Base-by-base conservation (phyloP, 495 filamentous ascomycete genomes). In the Penicillium canariense region DNA sequence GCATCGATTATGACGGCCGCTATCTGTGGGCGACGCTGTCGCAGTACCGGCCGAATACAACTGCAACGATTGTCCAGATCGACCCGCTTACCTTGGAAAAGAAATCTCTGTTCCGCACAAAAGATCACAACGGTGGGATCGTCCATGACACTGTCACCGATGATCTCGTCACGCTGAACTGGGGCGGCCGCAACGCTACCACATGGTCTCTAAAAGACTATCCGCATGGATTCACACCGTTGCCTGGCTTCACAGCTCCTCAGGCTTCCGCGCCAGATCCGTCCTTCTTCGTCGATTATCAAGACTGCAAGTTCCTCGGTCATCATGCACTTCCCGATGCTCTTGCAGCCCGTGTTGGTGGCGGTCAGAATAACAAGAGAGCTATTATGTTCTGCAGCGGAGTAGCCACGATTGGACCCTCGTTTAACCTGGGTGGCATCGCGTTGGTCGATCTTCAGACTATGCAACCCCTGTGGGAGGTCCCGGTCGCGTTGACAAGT, bases 261-360 rank as follows among this genome's bases (percentile, higher is more conserved):
- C 45, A 52, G 30, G 43, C 53, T 1, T 45, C 49, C 2, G 42
- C 60, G 28, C 47, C 48, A 5, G 66, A 69, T 30, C 64, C 63
- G 1, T 69, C 65, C 27, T 63, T 65, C 48, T 73, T 56, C 36
- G 51, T 66, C 25, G 70, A 71, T 34, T 70, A 73, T 50, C 68
- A 74, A 50, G 71, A 70, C 55, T 74, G 70, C 60, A 73, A 74
- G 51, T 74, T 68, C 23, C 58, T 74, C 9, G 70, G 70, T 10
- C 68, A 64, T 48, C 60, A 63, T 12, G 25, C 30, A 1, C 32
- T 59, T 7, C 62, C 62, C 3, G 31, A 17, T 23, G 25, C 27
- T 22, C 42, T 60, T 9, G 25, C 50, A 5, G 56, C 45, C 17
- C 23, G 36, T 11, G 35, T 30, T 48, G 45, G 26, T 17, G 15